Evolutionary conservation across 2,329 filamentous ascomycete species (phyloP).

Genomic region (Myriosclerotinia scirpicola): DNA sequence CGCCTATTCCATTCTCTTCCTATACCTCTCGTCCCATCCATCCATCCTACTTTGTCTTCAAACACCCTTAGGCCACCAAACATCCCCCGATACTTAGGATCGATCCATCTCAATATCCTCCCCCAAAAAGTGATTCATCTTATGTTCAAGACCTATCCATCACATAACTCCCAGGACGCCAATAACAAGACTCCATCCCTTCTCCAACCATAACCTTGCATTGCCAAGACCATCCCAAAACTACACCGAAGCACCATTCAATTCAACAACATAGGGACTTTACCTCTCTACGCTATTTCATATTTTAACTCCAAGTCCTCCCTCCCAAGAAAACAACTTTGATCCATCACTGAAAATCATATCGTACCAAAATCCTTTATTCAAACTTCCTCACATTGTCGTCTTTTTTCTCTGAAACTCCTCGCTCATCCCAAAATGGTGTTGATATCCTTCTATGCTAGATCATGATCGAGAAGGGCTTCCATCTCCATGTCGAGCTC

Average conservation of each 20-base stretch:
- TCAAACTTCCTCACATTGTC: slow-evolving; percentile 13
- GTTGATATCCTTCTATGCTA: neutral
- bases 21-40: neutral
- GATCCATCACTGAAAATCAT: slow-evolving; percentile 9
- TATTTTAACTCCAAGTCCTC: slow-evolving; percentile 15
- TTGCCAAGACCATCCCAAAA: slow-evolving; percentile 9
- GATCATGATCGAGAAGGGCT: slow-evolving; percentile 29
- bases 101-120: neutral
- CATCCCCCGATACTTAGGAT: neutral
- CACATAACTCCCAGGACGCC: slow-evolving; percentile 19
- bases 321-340: neutral
- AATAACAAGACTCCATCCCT: neutral
- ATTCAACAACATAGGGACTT: slow-evolving; percentile 16
- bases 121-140: neutral
- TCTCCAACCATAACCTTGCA: slow-evolving; percentile 15
- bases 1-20: slow-evolving; percentile 9
- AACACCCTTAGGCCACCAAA: neutral
- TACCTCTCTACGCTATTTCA: slow-evolving; percentile 16
- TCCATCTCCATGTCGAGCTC: slow-evolving; percentile 25
- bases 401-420: neutral
- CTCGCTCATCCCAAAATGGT: neutral
- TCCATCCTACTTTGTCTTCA: neutral
- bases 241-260: slow-evolving; percentile 2
- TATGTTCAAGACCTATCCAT: slow-evolving; percentile 13
- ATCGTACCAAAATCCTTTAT: slow-evolving; percentile 19